Evolutionary conservation across 345 rosid species (phyloP).

Genomic region (Gossypium bickii): DNA sequence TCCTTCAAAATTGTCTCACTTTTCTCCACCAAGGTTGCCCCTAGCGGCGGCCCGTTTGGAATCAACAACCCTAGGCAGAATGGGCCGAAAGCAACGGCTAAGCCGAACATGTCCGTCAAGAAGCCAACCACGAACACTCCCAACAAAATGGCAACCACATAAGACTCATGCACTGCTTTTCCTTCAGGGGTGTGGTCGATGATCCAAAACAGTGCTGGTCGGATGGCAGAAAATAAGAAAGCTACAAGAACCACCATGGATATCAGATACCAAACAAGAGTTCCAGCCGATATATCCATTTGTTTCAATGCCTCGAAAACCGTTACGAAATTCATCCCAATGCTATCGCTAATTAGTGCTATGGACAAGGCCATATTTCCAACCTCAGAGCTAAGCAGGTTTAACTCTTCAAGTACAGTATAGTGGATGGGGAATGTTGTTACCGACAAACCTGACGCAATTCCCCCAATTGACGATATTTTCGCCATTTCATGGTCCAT

Average conservation of each 20-base stretch:
- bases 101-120: constrained; percentile 6
- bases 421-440: constrained; percentile 5
- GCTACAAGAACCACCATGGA: background rate
- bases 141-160: constrained; percentile 1
- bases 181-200: background rate
- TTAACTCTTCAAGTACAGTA: background rate
- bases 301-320: background rate
- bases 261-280: background rate
- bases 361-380: constrained; percentile 1
- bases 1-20: background rate
- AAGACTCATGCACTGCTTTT: background rate
- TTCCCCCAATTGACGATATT: background rate
- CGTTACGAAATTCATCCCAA: background rate
- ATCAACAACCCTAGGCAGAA: constrained; percentile 6
- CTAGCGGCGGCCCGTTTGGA: constrained; percentile 6
- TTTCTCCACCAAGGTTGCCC: background rate
- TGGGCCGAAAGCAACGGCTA: background rate
- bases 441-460: background rate
- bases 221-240: background rate
- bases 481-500: constrained; percentile 26
- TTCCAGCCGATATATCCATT: background rate
- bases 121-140: background rate
- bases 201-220: background rate
- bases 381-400: constrained; percentile 12
- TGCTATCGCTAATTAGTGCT: background rate